Base-by-base conservation (phyloP, 495 filamentous ascomycete genomes). In the Ramalina peruviana region DNA sequence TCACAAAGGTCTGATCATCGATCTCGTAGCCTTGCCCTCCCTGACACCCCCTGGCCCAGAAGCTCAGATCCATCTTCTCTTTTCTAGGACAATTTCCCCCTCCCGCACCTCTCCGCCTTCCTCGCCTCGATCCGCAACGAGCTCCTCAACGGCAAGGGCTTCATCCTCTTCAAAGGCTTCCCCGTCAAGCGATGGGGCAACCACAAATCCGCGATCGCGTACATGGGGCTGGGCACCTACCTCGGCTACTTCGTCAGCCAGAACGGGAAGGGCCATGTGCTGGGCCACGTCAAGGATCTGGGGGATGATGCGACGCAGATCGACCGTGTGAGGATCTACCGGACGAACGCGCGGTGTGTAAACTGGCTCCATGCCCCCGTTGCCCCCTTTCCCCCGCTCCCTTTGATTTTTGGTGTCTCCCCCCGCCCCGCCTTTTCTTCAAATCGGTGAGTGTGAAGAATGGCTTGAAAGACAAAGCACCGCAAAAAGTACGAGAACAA, bases 271-370 rank as follows among this genome's bases (percentile, higher is more conserved):
- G 88, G 88, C n/a, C 88, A 94, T 63, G 83, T 94, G 13, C 72
- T 94, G 10, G 88, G 88, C 3, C 88, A 95, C 62, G 88, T 94
- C 60, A 88, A 94, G 65, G 85, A 93, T 65, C 72, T 94, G 3
- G 84, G 86, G 37, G 88, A 90, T 51, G 85, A 95, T 64, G 67
- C 82, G 26, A 80, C 73, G 10, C 75, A 85, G 63, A 90, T 84
- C 54, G 83, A 94, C 62, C 76, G 76, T 48, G 87, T 94, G 19
- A 76, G 88, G 40, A 93, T 94, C 60, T 94, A 94, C 65, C 74
- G 88, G 49, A 95, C 88, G 3, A 86, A 88, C 51, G 88, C 88
- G 23, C 74, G 85, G 64, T 84, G 78, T 53, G 72, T 46, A 20
- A 20, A 20, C 19, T 20, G 19, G 19, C 2, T 20, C 19, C 19